Evolutionary conservation across 768 basidiomycete species (phyloP), one percentile per base, ranked within the genome.

Genomic region (Kwoniella sp.): DNA sequence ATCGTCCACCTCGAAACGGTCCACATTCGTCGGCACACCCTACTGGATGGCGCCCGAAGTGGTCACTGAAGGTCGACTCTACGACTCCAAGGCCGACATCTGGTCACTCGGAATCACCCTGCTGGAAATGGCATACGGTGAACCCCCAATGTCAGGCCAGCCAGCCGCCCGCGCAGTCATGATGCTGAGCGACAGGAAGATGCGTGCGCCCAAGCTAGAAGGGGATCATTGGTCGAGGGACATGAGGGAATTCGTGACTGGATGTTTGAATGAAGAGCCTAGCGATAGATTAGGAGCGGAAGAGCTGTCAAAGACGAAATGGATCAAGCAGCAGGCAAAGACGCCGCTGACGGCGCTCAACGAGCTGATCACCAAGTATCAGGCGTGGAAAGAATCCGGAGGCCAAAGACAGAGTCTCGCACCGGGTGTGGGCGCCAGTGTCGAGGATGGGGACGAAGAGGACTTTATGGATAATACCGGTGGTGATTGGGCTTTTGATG

Each of bases 31-130:
- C 67, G 96, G 96, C 1, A 98, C 96, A 1, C 95, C 94, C 0
- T 92, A 96, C 78, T 98, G 95, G 95, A 99, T 99, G 96, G 96
- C 96, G 0, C 96, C 96, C 0, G 96, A 99, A 81, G 93, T 98
- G 2, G 91, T 95, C 17, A 90, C 92, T 69, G 82, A 82, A 58
- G 88, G 90, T 12, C 87, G 92, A n/a, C 85, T 88, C 48, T 98
- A 99, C 81, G 95, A 99, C 76, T 90, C 91, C 58, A 98, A 96
- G 79, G 96, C 95, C 2, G 96, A 99, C 75, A 92, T 99, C 48
- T 98, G 96, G 96, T 93, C 92, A 75, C 82, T 99, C 63, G 96
- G 96, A 4, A 94, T 99, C 77, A 90, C 94, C 82, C 85, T 95
- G 22, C 93, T 92, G 73, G 96, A 99, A 80, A 95, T 97, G 89